phyloP scores from a whole-genome alignment of 805 yeast genomes.

The Maudiozyma serrabonitensis region DNA sequence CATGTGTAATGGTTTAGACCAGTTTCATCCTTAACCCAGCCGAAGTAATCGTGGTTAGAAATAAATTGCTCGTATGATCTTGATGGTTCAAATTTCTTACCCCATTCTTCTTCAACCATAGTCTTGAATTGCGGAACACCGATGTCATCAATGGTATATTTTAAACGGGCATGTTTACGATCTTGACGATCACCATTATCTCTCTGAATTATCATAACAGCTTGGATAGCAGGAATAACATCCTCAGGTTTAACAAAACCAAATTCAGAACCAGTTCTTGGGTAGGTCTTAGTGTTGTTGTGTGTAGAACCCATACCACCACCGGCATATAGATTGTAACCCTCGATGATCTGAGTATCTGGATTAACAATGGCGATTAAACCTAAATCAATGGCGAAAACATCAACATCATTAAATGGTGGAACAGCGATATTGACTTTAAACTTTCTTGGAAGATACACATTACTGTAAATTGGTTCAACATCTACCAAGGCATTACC shows the following conservation, averaged over 20 bases:
- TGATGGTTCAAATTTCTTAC: constrained; percentile 61
- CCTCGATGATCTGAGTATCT: constrained; percentile 48
- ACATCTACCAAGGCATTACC: constrained; percentile 73
- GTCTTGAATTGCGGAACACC: constrained; percentile 75
- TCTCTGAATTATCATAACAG: constrained; percentile 87
- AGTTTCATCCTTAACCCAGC: constrained; percentile 83
- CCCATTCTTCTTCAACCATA: constrained; percentile 78
- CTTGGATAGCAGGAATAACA: constrained; percentile 73
- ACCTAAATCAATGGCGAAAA: constrained; percentile 91
- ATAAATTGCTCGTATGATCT: constrained; percentile 59
- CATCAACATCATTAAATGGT: constrained; percentile 94
- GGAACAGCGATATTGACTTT: constrained; percentile 92
- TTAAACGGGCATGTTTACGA: constrained; percentile 95
- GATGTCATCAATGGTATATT: constrained; percentile 91
- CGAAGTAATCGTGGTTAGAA: constrained; percentile 83
- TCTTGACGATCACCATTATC: constrained; percentile 91
- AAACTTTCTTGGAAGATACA: constrained; percentile 90
- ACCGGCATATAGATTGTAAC: constrained; percentile 85
- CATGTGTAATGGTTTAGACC: constrained; percentile 86
- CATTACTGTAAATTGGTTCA: constrained; percentile 82
- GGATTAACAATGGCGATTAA: constrained; percentile 74
- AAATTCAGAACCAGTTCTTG: constrained; percentile 82
- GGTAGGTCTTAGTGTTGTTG: constrained; percentile 92
- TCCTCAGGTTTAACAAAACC: constrained; percentile 67
- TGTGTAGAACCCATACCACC: constrained; percentile 99